Percentiles rank a stretch among this genome's conserved stretches.
Conservation (phyloP, 768 basidiomycete species). For the Suillus alpinus region DNA sequence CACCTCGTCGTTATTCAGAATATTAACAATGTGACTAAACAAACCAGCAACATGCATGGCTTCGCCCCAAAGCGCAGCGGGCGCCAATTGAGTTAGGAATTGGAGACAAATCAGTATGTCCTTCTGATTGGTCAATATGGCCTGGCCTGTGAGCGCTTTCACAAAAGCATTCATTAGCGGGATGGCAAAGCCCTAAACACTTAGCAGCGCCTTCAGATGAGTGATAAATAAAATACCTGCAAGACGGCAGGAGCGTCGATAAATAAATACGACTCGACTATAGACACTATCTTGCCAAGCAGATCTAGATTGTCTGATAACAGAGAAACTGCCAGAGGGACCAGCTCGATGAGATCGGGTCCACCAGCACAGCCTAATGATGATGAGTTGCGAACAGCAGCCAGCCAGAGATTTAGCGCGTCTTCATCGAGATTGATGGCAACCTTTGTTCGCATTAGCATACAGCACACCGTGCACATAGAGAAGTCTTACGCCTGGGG, state of each 20-base stretch:
- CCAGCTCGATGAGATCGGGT: constrained; percentile 57
- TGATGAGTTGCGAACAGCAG: constrained; percentile 63
- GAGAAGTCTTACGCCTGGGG: constrained; percentile 44
- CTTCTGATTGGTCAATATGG: constrained; percentile 54
- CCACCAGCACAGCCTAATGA: constrained; percentile 47
- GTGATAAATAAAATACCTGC: constrained; percentile 44
- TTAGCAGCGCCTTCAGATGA: not conserved
- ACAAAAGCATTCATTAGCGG: constrained; percentile 59
- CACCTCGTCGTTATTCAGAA: constrained; percentile 68
- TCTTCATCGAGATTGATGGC: constrained; percentile 76
- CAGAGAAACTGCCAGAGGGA: constrained; percentile 59
- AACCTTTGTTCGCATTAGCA: constrained; percentile 38
- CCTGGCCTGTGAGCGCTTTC: constrained; percentile 47
- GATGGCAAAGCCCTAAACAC: constrained; percentile 46
- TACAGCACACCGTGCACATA: not conserved
- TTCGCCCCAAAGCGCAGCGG: constrained; percentile 66
- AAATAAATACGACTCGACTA: constrained; percentile 80
- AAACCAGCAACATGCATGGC: constrained; percentile 72
- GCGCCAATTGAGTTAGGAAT: constrained; percentile 61
- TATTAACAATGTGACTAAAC: constrained; percentile 59
- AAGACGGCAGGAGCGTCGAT: constrained; percentile 61
- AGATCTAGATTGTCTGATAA: constrained; percentile 71
- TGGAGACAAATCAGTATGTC: constrained; percentile 59
- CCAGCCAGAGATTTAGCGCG: constrained; percentile 71
- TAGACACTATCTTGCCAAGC: constrained; percentile 60